A percentile compares a stretch with the other conserved stretches of the same genome.
phyloP scores from a whole-genome alignment of 2,329 filamentous ascomycete genomes.

The Kalaharituber pfeilii region DNA sequence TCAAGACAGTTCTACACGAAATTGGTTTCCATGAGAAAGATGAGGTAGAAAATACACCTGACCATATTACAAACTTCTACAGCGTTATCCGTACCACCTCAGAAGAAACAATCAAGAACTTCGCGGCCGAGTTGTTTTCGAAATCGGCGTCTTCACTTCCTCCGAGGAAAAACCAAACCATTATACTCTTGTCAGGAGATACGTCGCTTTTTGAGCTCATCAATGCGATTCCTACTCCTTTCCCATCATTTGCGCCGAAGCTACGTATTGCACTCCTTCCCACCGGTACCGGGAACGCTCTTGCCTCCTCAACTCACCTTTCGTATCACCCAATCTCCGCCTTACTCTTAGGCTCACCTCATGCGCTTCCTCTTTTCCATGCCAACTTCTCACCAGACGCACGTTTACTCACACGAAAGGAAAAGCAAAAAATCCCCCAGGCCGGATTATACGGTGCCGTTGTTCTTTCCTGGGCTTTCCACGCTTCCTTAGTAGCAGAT shows the following conservation, averaged over 20 bases:
- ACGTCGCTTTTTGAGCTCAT: conserved; percentile 71
- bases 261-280: conserved; percentile 36
- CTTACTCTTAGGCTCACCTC: conserved; percentile 40
- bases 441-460: conserved; percentile 52
- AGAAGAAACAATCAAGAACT: not conserved
- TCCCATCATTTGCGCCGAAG: conserved; percentile 25
- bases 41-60: not conserved
- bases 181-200: conserved; percentile 73
- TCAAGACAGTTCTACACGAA: not conserved
- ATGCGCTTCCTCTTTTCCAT: conserved; percentile 43
- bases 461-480: conserved; percentile 78
- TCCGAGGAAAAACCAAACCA: conserved; percentile 37
- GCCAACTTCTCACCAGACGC: conserved; percentile 45
- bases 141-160: conserved; percentile 46
- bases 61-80: not conserved
- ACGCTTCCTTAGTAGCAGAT: conserved; percentile 75
- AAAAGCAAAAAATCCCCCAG: conserved; percentile 24
- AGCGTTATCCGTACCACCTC: conserved; percentile 5
- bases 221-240: conserved; percentile 40
- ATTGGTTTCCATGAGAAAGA: not conserved
- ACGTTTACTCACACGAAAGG: conserved; percentile 28
- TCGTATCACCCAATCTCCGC: conserved; percentile 38
- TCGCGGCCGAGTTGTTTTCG: conserved; percentile 28
- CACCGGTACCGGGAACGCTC: conserved; percentile 47
- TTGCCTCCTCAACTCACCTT: conserved; percentile 46